Evolutionary conservation across 176 grass and related monocot species (phyloP).

Genomic region (Zea luxurians): DNA sequence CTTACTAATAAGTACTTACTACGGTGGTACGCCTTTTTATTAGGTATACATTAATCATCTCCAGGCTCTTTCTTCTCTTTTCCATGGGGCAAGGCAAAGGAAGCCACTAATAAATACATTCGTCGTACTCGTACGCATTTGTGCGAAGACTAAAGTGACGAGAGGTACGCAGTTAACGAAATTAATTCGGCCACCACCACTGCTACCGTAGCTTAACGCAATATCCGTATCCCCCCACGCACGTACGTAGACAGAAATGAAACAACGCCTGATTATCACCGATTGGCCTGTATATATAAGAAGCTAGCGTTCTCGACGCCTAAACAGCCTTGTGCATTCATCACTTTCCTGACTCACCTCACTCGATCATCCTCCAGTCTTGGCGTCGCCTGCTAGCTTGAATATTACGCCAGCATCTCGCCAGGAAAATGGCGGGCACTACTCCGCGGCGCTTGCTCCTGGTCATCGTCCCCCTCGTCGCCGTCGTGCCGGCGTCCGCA

Average conservation of each 20-base stretch:
- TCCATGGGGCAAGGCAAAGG: neutral
- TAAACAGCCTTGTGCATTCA: conserved; percentile 1
- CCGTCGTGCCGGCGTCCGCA: conserved; percentile 43
- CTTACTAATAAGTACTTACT: neutral
- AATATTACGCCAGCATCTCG: neutral
- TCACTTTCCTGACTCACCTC: neutral
- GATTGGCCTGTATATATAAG: conserved; percentile 21
- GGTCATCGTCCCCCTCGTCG: conserved; percentile 30
- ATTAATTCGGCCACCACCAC: neutral
- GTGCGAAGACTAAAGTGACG: neutral
- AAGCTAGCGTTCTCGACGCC: neutral
- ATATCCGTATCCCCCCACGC: neutral
- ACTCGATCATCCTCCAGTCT: neutral
- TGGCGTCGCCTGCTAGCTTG: neutral
- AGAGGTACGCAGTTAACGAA: neutral
- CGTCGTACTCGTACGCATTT: conserved; percentile 11
- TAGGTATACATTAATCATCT: conserved; percentile 15
- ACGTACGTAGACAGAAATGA: neutral
- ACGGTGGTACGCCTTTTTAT: neutral
- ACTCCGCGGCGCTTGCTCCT: conserved; percentile 14
- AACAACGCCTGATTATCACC: neutral
- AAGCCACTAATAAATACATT: neutral
- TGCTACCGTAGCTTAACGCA: neutral
- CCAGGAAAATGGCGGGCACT: conserved; percentile 37
- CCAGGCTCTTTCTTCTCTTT: neutral